Conservation (phyloP, 108 stramenopile species). For the Nitzschia inconspicua region DNA sequence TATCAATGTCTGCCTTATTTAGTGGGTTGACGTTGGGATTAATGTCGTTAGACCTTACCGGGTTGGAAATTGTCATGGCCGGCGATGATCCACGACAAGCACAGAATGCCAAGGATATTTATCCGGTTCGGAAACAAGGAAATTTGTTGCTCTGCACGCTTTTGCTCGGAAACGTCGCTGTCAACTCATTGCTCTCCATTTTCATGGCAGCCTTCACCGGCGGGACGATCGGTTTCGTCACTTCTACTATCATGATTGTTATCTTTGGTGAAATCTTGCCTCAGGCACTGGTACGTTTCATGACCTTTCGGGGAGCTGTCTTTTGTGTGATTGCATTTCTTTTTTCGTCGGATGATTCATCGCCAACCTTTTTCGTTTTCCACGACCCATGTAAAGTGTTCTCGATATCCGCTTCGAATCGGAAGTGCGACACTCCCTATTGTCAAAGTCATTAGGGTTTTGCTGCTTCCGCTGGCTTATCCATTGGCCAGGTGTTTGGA, state of each 20-base stretch:
- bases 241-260: constrained; percentile 84
- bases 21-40: constrained; percentile 93
- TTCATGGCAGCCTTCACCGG: constrained; percentile 83
- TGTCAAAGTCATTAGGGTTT: constrained; percentile 80
- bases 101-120: constrained; percentile 65
- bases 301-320: neutral
- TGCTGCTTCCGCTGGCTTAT: constrained; percentile 57
- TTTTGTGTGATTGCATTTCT: neutral
- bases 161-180: constrained; percentile 95
- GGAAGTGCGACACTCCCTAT: constrained; percentile 83
- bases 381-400: constrained; percentile 54
- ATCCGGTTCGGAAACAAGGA: constrained; percentile 89
- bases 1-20: constrained; percentile 82
- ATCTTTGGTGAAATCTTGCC: constrained; percentile 98
- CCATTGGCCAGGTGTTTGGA: constrained; percentile 78
- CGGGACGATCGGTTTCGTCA: constrained; percentile 87
- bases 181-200: constrained; percentile 94
- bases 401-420: constrained; percentile 87
- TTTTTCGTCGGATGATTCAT: neutral
- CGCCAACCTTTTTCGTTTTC: neutral
- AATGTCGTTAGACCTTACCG: constrained; percentile 93
- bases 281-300: constrained; percentile 68
- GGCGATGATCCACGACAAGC: constrained; percentile 64
- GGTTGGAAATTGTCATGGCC: constrained; percentile 94
- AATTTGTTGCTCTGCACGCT: constrained; percentile 97